A percentile compares a stretch with the other conserved stretches of the same genome.
These are phyloP conservation scores for Fraxinus paxiana DNA, from an alignment of 305 asterid species.

Conservation along the genomic window DNA sequence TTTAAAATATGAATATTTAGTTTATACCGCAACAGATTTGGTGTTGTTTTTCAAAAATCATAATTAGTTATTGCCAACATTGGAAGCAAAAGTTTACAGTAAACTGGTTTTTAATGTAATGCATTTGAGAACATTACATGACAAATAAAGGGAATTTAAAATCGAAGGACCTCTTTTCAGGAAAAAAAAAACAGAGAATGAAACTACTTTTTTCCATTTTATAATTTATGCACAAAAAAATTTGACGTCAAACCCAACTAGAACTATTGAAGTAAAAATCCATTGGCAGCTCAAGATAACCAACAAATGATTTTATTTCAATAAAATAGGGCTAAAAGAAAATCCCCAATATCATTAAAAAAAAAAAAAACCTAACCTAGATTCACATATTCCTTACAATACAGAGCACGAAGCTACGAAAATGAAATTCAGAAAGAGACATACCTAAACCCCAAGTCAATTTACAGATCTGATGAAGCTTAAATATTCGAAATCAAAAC, in stretches of 20 bases:
- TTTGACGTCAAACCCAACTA: background rate
- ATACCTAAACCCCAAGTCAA: constrained; percentile 29
- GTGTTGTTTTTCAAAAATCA: background rate
- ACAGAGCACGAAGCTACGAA: background rate
- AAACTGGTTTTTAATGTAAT: background rate
- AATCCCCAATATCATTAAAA: constrained; percentile 17
- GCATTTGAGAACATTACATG: background rate
- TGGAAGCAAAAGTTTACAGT: background rate
- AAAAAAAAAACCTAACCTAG: constrained; percentile 44
- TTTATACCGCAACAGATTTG: background rate
- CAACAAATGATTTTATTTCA: constrained; percentile 7
- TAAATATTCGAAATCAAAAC: constrained; percentile 31
- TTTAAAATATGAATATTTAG: background rate
- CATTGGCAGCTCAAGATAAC: background rate
- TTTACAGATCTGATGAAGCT: constrained; percentile 28
- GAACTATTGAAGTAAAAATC: background rate
- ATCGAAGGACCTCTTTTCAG: background rate
- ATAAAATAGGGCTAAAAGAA: constrained; percentile 5
- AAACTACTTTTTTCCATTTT: background rate
- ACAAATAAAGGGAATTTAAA: background rate
- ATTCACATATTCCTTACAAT: constrained; percentile 19
- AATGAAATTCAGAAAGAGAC: constrained; percentile 22
- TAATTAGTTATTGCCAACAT: background rate
- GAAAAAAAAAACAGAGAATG: background rate
- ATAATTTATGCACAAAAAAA: background rate